phyloP scores from a whole-genome alignment of 345 rosid species.

The Citrus maxima region DNA sequence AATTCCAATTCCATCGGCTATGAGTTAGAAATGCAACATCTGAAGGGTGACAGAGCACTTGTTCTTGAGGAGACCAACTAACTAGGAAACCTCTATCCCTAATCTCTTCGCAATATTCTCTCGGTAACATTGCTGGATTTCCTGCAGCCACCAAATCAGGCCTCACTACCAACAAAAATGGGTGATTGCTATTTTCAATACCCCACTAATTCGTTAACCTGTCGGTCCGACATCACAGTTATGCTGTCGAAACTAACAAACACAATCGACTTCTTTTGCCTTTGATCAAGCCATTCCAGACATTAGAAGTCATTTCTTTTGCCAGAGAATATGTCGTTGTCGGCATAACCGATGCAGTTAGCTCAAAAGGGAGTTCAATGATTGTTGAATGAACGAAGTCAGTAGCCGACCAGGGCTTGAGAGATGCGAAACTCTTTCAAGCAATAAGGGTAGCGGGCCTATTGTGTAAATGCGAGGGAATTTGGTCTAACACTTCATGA shows the following conservation, averaged over 20 bases:
- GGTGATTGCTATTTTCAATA: conserved; percentile 14
- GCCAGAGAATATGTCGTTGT: too few species aligned
- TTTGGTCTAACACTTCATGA: neutral
- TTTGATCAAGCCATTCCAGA: too few species aligned
- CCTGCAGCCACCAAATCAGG: conserved; percentile 14
- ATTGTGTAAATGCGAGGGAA: neutral
- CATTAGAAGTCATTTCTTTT: too few species aligned
- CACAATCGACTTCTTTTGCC: conserved; percentile 8
- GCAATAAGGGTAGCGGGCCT: neutral
- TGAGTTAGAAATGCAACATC: conserved; percentile 16
- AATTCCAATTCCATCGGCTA: conserved; percentile 17
- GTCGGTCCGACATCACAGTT: neutral
- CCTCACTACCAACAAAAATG: conserved; percentile 23
- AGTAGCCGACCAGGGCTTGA: too few species aligned
- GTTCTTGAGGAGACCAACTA: conserved; percentile 14
- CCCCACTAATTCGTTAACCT: conserved; percentile 20
- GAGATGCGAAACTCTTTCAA: neutral
- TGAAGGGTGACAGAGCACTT: conserved; percentile 9
- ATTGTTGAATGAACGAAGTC: too few species aligned
- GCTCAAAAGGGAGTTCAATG: too few species aligned
- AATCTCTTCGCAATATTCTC: conserved; percentile 8
- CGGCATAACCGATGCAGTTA: too few species aligned
- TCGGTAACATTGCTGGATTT: neutral
- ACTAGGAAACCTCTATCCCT: conserved; percentile 15
- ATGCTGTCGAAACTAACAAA: too few species aligned